These are phyloP conservation scores for Eustoma russellianum DNA, from an alignment of 257 asterid species.

Conservation along the genomic window DNA sequence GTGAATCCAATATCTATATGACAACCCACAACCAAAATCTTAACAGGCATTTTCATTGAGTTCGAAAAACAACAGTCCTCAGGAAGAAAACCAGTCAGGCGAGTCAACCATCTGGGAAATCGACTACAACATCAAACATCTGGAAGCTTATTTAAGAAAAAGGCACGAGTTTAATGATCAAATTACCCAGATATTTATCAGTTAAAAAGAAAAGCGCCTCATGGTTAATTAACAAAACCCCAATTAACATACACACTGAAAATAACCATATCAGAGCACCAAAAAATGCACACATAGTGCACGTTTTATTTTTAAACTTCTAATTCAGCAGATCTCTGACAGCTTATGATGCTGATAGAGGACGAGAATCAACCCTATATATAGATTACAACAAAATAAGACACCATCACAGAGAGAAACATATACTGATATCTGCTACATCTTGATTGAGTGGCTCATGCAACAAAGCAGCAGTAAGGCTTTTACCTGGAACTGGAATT, in stretches of 20 bases:
- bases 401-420: neutral
- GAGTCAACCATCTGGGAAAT: too few relatives aligned
- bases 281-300: neutral
- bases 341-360: neutral
- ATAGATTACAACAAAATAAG: neutral
- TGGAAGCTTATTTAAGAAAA: too few relatives aligned
- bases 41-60: too few relatives aligned
- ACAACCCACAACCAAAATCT: neutral
- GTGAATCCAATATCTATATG: neutral
- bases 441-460: neutral
- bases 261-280: neutral
- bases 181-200: too few relatives aligned
- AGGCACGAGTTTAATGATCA: too few relatives aligned
- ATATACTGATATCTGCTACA: neutral
- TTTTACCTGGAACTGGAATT: conserved; percentile 53
- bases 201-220: too few relatives aligned
- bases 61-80: too few relatives aligned
- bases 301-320: too few relatives aligned
- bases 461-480: neutral
- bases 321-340: neutral
- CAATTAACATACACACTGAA: too few relatives aligned
- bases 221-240: too few relatives aligned
- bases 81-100: too few relatives aligned
- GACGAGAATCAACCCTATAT: neutral
- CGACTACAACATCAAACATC: too few relatives aligned